A percentile compares a stretch with the other conserved stretches of the same genome.
These are phyloP conservation scores for Didymella pinodella DNA, from an alignment of 2,329 filamentous ascomycete species.

Conservation along the genomic window DNA sequence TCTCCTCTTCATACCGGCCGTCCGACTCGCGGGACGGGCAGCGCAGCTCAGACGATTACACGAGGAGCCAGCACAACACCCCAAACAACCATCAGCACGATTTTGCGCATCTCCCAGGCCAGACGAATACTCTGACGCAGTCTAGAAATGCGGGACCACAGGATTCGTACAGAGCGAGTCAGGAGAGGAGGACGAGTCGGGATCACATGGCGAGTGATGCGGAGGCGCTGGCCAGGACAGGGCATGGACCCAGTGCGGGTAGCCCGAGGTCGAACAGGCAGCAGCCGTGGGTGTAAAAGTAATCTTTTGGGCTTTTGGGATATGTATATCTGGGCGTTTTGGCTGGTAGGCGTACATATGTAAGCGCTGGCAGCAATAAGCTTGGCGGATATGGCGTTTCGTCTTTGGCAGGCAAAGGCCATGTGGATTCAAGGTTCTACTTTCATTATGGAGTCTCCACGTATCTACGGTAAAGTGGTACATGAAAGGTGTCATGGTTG, in stretches of 20 bases:
- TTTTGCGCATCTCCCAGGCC: conserved; percentile 5
- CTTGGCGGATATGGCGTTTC: not conserved
- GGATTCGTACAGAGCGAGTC: conserved; percentile 1
- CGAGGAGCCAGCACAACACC: not conserved
- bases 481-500: too few species aligned
- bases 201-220: conserved; percentile 19
- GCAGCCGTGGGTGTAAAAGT: conserved; percentile 13
- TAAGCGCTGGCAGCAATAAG: not conserved
- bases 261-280: conserved; percentile 11
- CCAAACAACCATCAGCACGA: conserved; percentile 1
- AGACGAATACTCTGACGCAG: conserved; percentile 10
- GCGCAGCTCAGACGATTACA: conserved; percentile 15
- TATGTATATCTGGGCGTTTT: not conserved
- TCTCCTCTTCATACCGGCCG: conserved; percentile 3
- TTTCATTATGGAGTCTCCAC: too few species aligned
- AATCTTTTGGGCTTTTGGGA: not conserved
- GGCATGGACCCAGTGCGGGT: conserved; percentile 3
- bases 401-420: not conserved
- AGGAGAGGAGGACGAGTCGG: conserved; percentile 5
- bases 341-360: not conserved
- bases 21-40: conserved; percentile 11
- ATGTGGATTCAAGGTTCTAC: not conserved
- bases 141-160: not conserved
- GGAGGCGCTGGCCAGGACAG: conserved; percentile 12
- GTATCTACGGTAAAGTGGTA: too few species aligned